Base-by-base conservation (phyloP, 306 rosid genomes). In the Quercus berberidifolia region DNA sequence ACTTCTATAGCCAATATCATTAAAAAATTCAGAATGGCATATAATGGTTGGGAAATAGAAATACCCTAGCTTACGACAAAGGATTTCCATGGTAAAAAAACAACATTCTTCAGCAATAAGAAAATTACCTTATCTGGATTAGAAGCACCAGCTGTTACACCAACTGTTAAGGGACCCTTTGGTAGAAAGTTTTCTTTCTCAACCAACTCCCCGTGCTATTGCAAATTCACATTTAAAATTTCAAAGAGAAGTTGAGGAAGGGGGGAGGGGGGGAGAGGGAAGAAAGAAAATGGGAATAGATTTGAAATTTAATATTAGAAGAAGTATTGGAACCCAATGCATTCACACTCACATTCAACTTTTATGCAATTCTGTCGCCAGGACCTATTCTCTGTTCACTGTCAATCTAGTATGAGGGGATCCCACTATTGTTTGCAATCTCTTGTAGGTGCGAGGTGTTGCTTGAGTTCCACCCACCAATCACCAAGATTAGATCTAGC, bases 401-500 rank as follows among this genome's bases (percentile, higher is more conserved):
- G 86, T 95, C 99, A 62, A 95, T 79, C 99, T 96, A 95, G 75
- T 90, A 95, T 3, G 99, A 93, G 55, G 99, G 97, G 59, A 93
- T 93, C 83, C 98, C 97, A 12, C 94, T 96, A 10, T 70, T 80
- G 89, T 95, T 98, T 5, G 99, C 96, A 81, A 95, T 95, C 88
- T 95, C 97, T 90, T 93, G 99, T 70, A 95, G 92, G 74, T 95
- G 98, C 13, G 99, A 93, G 63, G 99, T 95, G 76, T 93, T 95
- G 84, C 99, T 95, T 0, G 99, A 95, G 89, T 92, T 92, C 99
- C 99, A 92, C 70, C 99, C 99, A 55, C 99, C 99, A 82, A 95
- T 64, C 35, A 95, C 99, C 73, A 95, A 82, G 64, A 95, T 87
- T 25, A 93, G 96, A 87, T 95, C 99, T 79, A 95, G 6, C 64